Percentiles rank a stretch among this genome's conserved stretches.
Conservation (phyloP, 2,329 filamentous ascomycete genomes). For the Monilinia fructicola region DNA sequence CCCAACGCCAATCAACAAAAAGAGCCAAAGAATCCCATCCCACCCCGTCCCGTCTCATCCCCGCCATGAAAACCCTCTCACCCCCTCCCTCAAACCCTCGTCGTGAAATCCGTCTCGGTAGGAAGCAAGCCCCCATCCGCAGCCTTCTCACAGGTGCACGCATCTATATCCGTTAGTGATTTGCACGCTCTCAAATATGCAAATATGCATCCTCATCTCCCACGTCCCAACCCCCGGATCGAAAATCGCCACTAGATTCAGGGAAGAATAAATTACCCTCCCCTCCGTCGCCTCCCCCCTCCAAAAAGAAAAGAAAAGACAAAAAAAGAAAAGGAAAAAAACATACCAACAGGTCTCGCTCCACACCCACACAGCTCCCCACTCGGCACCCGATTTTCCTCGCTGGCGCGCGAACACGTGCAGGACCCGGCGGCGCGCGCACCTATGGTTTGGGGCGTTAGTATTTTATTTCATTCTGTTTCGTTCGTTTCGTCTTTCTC, state of each 20-base stretch:
- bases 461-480: background rate
- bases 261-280: too few species aligned
- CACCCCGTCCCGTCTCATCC: too few species aligned
- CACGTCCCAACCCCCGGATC: too few species aligned
- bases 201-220: too few species aligned
- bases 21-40: too few species aligned
- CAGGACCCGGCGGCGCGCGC: constrained; percentile 76
- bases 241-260: too few species aligned
- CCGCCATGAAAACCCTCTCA: too few species aligned
- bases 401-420: constrained; percentile 71
- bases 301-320: background rate
- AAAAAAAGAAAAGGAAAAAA: background rate
- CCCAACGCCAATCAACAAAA: too few species aligned
- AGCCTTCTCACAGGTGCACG: constrained; percentile 82
- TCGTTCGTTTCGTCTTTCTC: too few species aligned
- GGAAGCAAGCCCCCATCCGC: constrained; percentile 61
- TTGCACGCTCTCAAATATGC: too few species aligned
- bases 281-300: too few species aligned
- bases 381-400: constrained; percentile 64
- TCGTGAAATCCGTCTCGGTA: constrained; percentile 85
- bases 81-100: constrained; percentile 46
- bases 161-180: too few species aligned
- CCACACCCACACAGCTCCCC: constrained; percentile 76
- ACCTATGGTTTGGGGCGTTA: constrained; percentile 28
- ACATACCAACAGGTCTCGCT: constrained; percentile 66